Conservation (phyloP, 2,329 filamentous ascomycete species). For the Colletotrichum sp. region DNA sequence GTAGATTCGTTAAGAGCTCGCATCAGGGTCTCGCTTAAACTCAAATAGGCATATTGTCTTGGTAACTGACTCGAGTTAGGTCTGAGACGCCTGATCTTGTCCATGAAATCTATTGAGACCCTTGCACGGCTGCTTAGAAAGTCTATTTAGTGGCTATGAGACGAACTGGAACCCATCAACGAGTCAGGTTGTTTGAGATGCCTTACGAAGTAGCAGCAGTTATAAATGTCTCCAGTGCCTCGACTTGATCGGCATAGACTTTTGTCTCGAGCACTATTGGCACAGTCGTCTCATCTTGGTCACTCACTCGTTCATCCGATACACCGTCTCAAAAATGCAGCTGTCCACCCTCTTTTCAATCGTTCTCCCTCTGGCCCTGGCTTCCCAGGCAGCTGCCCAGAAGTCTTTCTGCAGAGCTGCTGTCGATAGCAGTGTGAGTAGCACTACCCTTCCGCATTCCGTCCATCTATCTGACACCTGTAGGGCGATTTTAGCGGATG, state of each 20-base stretch:
- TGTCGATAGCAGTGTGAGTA: not conserved
- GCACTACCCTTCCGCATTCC: not conserved
- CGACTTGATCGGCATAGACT: not conserved
- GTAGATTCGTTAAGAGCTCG: not conserved
- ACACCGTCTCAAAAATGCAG: not conserved
- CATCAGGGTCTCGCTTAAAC: not conserved
- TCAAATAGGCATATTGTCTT: not conserved
- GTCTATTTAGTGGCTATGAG: not conserved
- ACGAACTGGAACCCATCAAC: not conserved
- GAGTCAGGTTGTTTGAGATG: not conserved
- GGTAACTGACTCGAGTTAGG: not conserved
- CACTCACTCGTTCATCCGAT: not conserved
- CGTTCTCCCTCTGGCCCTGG: not conserved
- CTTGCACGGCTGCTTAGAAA: not conserved
- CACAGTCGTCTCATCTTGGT: not conserved
- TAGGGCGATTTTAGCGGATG: not conserved
- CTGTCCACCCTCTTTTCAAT: not conserved
- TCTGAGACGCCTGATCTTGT: not conserved
- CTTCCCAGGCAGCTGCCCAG: not conserved
- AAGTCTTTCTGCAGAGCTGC: not conserved
- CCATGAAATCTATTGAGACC: not conserved
- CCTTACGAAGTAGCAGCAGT: not conserved
- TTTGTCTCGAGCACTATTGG: not conserved
- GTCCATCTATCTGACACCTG: rapidly evolving
- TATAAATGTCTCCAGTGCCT: not conserved